phyloP scores from a whole-genome alignment of 2,329 filamentous ascomycete genomes.

The Aspergillaceae sp. region DNA sequence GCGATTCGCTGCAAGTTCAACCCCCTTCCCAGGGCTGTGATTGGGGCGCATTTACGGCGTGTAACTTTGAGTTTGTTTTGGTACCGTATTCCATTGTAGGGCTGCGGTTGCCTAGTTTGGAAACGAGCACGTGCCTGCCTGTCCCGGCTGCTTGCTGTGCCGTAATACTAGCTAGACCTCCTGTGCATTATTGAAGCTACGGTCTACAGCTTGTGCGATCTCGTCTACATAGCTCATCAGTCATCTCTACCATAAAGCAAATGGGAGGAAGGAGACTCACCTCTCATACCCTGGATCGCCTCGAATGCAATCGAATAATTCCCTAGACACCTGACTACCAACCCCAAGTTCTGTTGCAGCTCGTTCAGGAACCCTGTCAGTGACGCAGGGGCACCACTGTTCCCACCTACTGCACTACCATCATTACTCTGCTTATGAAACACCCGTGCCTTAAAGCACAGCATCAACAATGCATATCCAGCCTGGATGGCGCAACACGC shows the following conservation, averaged over 20 bases:
- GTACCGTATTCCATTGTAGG: no score
- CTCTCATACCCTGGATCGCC: slow-evolving; percentile 14
- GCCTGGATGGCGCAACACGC: slow-evolving; percentile 19
- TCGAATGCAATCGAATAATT: slow-evolving; percentile 18
- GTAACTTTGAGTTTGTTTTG: no score
- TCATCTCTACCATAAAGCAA: no score
- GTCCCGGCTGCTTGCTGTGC: no score
- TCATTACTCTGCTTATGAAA: slow-evolving; percentile 2
- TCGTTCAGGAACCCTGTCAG: slow-evolving; percentile 12
- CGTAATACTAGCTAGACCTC: not conserved
- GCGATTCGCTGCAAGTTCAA: no score
- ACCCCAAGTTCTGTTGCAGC: slow-evolving; percentile 12
- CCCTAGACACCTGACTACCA: slow-evolving; percentile 9
- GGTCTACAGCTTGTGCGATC: no score
- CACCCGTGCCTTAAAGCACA: slow-evolving; percentile 12
- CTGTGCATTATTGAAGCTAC: not conserved
- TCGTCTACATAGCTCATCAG: no score
- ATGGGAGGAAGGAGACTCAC: slow-evolving; percentile 3
- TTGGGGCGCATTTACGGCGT: no score
- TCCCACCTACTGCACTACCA: not conserved
- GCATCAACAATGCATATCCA: slow-evolving; percentile 22
- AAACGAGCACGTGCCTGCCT: no score
- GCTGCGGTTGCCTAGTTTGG: no score
- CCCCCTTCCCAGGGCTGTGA: no score
- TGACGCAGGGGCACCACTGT: not conserved